Percentiles rank a stretch among this genome's conserved stretches.
phyloP scores from a whole-genome alignment of 2,329 filamentous ascomycete species.

The Sodiomyces alkalinus region DNA sequence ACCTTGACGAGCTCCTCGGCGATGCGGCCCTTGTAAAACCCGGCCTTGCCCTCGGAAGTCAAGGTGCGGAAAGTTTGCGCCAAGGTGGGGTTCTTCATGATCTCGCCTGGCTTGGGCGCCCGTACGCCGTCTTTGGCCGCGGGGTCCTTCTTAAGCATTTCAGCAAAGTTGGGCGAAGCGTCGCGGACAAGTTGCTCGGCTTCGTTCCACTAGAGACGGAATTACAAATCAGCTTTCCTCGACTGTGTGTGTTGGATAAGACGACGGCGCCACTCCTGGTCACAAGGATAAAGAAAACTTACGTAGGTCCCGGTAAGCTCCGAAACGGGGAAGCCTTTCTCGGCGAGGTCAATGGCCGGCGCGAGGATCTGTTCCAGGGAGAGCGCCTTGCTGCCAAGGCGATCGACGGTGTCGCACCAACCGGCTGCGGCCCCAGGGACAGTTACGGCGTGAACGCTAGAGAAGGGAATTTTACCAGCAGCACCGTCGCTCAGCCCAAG shows the following conservation, averaged over 20 bases:
- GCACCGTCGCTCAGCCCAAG: slow-evolving; percentile 48
- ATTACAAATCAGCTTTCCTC: neutral
- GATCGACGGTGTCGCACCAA: slow-evolving; percentile 80
- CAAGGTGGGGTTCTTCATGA: slow-evolving; percentile 74
- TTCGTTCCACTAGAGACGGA: slow-evolving; percentile 48
- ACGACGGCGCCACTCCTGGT: too few relatives aligned
- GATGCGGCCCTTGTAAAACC: slow-evolving; percentile 78
- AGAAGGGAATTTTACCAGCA: slow-evolving; percentile 49
- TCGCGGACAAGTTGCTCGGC: slow-evolving; percentile 47
- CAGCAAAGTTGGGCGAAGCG: slow-evolving; percentile 72
- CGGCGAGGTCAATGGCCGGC: slow-evolving; percentile 73
- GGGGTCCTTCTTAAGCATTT: slow-evolving; percentile 73
- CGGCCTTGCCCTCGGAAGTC: slow-evolving; percentile 67
- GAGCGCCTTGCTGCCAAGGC: slow-evolving; percentile 79
- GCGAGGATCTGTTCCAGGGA: slow-evolving; percentile 60
- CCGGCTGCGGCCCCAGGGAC: slow-evolving; percentile 84
- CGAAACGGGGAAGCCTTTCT: slow-evolving; percentile 80
- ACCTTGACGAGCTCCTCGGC: slow-evolving; percentile 71
- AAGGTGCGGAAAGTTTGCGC: slow-evolving; percentile 69
- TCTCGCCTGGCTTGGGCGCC: slow-evolving; percentile 65
- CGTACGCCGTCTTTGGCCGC: slow-evolving; percentile 53
- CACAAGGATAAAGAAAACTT: slow-evolving; percentile 17
- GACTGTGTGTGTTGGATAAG: neutral
- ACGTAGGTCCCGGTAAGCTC: slow-evolving; percentile 59
- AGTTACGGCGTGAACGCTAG: slow-evolving; percentile 67